phyloP scores from a whole-genome alignment of 306 rosid species.

The Canavalia ensiformis region DNA sequence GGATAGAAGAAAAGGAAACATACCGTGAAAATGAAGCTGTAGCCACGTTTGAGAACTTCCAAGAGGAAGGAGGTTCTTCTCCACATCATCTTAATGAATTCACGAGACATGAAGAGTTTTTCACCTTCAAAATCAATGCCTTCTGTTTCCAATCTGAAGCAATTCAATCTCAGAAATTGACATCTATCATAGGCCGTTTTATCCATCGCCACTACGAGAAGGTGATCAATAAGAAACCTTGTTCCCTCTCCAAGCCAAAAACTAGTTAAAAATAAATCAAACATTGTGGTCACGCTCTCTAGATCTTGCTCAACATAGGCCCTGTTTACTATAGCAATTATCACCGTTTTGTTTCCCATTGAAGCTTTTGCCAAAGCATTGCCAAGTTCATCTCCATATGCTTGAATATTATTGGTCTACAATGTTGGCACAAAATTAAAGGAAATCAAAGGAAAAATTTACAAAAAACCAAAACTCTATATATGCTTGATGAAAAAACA shows the following conservation, averaged over 20 bases:
- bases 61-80: slow-evolving; percentile 64
- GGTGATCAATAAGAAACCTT: slow-evolving; percentile 55
- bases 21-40: slow-evolving; percentile 79
- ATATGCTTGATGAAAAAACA: too few species aligned
- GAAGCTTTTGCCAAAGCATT: slow-evolving; percentile 61
- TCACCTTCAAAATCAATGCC: slow-evolving; percentile 70
- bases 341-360: slow-evolving; percentile 71
- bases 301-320: slow-evolving; percentile 73
- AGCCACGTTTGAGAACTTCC: slow-evolving; percentile 80
- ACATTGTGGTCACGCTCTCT: slow-evolving; percentile 61
- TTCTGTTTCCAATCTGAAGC: slow-evolving; percentile 66
- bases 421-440: not conserved
- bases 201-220: slow-evolving; percentile 76
- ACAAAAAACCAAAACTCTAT: too few species aligned
- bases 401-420: slow-evolving; percentile 17
- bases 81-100: slow-evolving; percentile 91
- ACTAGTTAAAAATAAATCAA: slow-evolving; percentile 74
- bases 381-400: slow-evolving; percentile 58
- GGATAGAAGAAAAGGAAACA: not conserved
- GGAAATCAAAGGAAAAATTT: too few species aligned
- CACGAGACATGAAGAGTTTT: slow-evolving; percentile 74
- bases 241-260: slow-evolving; percentile 83
- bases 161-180: slow-evolving; percentile 57
- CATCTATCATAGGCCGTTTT: slow-evolving; percentile 76
- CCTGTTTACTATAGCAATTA: slow-evolving; percentile 66